Conservation (phyloP, 2,329 filamentous ascomycete genomes). For the Colletotrichum magnum region DNA sequence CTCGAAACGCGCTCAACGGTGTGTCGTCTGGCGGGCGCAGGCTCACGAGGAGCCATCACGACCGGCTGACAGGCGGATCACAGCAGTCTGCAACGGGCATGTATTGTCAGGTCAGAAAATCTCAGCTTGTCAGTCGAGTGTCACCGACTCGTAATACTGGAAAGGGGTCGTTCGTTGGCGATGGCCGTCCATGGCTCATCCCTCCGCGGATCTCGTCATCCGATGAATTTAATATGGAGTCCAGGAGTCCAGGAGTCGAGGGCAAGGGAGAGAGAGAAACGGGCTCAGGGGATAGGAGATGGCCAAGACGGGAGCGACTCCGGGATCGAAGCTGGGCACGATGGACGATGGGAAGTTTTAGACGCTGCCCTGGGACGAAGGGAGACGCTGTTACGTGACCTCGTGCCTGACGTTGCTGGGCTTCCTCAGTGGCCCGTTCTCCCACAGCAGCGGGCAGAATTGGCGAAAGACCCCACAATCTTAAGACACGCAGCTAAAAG, state of each 20-base stretch:
- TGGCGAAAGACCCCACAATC: slow-evolving; percentile 14
- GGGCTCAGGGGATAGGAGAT: slow-evolving; percentile 15
- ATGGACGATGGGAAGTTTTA: slow-evolving; percentile 10
- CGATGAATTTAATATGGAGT: slow-evolving; percentile 23
- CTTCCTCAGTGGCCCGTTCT: not conserved
- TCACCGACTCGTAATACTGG: not conserved
- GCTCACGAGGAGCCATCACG: not conserved
- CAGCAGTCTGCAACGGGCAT: too few relatives aligned
- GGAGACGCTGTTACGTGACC: slow-evolving; percentile 6
- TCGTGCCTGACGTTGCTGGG: slow-evolving; percentile 17
- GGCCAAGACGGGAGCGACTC: slow-evolving; percentile 33
- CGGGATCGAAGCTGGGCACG: slow-evolving; percentile 11
- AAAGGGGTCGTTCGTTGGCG: not conserved
- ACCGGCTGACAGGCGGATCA: not conserved
- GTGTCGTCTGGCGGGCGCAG: slow-evolving; percentile 6
- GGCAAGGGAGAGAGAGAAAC: slow-evolving; percentile 14
- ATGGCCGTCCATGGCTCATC: not conserved
- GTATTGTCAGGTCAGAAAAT: not conserved
- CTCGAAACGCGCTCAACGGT: slow-evolving; percentile 33
- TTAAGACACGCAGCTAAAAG: slow-evolving; percentile 17
- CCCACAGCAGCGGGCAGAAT: slow-evolving; percentile 1
- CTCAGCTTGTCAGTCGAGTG: not conserved
- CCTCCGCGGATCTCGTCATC: slow-evolving; percentile 30
- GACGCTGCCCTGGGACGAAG: slow-evolving; percentile 3
- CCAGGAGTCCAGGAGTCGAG: slow-evolving; percentile 6